These are phyloP conservation scores for Pelagophyceae sp. DNA, from an alignment of 352 stramenopile genomes.

Conservation along the genomic window DNA sequence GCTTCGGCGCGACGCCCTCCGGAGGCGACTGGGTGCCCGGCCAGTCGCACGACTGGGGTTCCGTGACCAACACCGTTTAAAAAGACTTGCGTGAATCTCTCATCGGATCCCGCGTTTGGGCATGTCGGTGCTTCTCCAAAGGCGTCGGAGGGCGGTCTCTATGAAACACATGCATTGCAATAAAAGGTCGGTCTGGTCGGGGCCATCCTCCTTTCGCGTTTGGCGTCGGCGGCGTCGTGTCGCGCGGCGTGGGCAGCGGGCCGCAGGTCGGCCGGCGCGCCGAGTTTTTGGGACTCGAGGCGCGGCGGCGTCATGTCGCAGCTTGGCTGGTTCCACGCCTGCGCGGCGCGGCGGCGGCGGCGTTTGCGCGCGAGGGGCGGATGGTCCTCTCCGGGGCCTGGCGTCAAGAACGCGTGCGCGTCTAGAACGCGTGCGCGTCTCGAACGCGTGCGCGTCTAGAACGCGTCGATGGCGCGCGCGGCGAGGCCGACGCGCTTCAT, in stretches of 20 bases:
- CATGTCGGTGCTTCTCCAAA: no score
- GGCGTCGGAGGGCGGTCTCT: no score
- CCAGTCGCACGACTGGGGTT: neutral
- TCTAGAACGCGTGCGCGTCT: no score
- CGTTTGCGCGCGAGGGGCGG: no score
- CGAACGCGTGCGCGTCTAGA: no score
- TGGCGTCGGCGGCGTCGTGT: slow-evolving; percentile 15
- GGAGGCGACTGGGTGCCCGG: neutral
- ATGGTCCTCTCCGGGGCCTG: no score
- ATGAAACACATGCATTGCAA: no score
- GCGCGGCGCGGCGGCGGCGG: no score
- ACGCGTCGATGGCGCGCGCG: neutral
- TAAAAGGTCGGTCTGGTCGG: no score
- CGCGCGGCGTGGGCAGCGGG: neutral
- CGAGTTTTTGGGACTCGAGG: neutral
- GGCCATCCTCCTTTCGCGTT: neutral
- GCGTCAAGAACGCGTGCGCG: no score
- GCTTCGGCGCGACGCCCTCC: neutral
- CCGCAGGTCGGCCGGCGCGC: neutral
- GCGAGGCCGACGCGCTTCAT: slow-evolving; percentile 7
- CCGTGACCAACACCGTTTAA: neutral
- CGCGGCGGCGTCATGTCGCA: neutral
- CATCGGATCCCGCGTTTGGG: no score
- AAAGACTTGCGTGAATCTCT: no score
- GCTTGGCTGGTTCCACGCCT: neutral